Evolutionary conservation across 2,329 filamentous ascomycete species (phyloP), one percentile per base, ranked within the genome.

Genomic region (Fonsecaea monophora): DNA sequence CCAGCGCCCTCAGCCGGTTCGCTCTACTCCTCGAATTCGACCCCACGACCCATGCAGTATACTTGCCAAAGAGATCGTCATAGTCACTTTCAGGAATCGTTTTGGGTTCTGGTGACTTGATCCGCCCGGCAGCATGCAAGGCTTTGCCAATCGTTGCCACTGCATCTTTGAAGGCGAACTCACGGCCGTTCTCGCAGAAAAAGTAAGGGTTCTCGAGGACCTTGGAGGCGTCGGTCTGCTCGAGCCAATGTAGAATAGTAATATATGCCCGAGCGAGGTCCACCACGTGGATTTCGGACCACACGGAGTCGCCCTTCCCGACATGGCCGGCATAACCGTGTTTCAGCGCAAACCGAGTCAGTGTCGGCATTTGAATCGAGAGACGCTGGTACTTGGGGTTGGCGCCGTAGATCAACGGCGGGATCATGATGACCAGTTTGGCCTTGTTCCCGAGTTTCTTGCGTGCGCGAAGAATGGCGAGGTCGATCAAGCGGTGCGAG

Each of bases 381-480:
- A 84, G 75, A 0, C 82, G 77, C 3, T 73, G 72, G 68, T 83
- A 77, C 10, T 68, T 68, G 0, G 73, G 73, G 68, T 79, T 79
- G 68, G 77, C 54, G n/a, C 82, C 82, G 68, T 83, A 83, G 67
- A 85, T 82, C 30, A 80, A 66, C 0, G 82, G 81, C 0, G 81
- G 82, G 10, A 83, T 79, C 75, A 84, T 79, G 71, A 85, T 82
- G 38, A 79, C 79, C 6, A 84, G 70, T 68, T 82, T 83, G 15
- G 81, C 81, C 60, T 77, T 76, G 12, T 73, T 73, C 3, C 76
- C 76, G 1, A 83, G 69, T 54, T 78, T 73, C 64, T 78, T 74
- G 35, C 76, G 72, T 4, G 74, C 76, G 21, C 73, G 72, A 13
- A 82, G 62, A 69, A 84, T 83, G 13, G 77, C 73, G 1, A 84